phyloP scores from a whole-genome alignment of 2,329 filamentous ascomycete genomes.

The Penicillium sp. region DNA sequence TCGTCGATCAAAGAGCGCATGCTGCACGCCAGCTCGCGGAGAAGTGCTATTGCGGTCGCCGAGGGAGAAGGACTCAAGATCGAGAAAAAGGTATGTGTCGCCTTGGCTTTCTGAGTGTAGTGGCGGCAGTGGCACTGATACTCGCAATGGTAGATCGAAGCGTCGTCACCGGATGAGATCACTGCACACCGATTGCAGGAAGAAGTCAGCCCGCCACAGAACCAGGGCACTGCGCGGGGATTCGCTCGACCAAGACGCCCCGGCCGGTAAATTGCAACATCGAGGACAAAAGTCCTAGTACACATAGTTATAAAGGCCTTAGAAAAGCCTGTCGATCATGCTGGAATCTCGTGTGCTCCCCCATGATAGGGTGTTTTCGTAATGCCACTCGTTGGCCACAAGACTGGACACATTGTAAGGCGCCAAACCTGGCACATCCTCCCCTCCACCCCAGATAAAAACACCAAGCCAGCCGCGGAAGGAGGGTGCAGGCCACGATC shows the following conservation, averaged over 20 bases:
- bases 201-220: conserved; percentile 52
- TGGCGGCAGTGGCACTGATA: conserved; percentile 18
- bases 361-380: too few species aligned
- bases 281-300: conserved; percentile 3
- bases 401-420: conserved; percentile 8
- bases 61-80: conserved; percentile 57
- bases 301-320: conserved; percentile 5
- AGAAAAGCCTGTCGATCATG: conserved; percentile 5
- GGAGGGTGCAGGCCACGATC: conserved; percentile 18
- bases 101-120: conserved; percentile 1
- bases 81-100: conserved; percentile 52
- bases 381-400: too few species aligned
- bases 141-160: conserved; percentile 50
- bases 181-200: conserved; percentile 52
- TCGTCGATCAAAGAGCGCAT: conserved; percentile 65
- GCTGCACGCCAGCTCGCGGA: conserved; percentile 61
- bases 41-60: conserved; percentile 53
- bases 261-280: conserved; percentile 43
- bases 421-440: conserved; percentile 6
- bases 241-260: conserved; percentile 65
- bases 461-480: conserved; percentile 10
- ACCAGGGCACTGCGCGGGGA: conserved; percentile 49
- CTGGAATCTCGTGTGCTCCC: too few species aligned
- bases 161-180: conserved; percentile 58
- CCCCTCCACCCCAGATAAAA: conserved; percentile 6